Evolutionary conservation across 495 filamentous ascomycete genomes (phyloP).

Genomic region (Tuber brumale): DNA sequence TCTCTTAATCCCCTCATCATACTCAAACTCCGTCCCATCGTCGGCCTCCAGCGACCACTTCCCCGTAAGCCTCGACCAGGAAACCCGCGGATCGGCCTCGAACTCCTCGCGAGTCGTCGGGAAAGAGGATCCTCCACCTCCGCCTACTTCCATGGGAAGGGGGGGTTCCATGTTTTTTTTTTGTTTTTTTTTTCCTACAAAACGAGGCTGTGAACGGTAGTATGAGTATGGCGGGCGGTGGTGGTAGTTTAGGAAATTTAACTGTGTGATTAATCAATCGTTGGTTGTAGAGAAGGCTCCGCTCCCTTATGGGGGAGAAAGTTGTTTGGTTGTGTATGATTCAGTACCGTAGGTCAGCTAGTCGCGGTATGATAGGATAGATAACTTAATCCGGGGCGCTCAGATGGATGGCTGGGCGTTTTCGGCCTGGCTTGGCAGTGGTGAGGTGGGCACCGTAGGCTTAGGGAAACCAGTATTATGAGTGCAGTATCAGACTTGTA

Average conservation of each 20-base stretch:
- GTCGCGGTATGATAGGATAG: not conserved
- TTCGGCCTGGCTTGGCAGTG: not conserved
- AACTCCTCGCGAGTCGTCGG: conserved; percentile 70
- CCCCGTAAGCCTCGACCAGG: conserved; percentile 70
- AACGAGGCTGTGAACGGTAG: not conserved
- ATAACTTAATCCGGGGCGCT: not conserved
- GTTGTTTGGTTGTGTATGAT: not conserved
- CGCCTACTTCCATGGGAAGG: not conserved
- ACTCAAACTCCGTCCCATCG: conserved; percentile 79
- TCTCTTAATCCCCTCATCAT: conserved; percentile 60
- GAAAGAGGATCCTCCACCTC: conserved; percentile 46
- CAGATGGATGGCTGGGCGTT: not conserved
- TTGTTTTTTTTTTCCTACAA: not conserved
- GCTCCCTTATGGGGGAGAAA: not conserved
- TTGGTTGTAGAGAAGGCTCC: not conserved
- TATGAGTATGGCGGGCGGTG: not conserved
- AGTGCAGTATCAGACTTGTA: not conserved
- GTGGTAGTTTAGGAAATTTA: not conserved
- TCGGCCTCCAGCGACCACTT: conserved; percentile 81
- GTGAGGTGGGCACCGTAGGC: not conserved
- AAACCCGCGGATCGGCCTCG: conserved; percentile 73
- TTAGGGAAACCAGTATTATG: not conserved
- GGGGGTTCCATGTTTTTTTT: not conserved
- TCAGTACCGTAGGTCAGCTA: not conserved
- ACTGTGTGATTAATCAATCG: not conserved